A percentile compares a stretch with the other conserved stretches of the same genome.
phyloP scores from a whole-genome alignment of 306 rosid species.

The Urtica urens region DNA sequence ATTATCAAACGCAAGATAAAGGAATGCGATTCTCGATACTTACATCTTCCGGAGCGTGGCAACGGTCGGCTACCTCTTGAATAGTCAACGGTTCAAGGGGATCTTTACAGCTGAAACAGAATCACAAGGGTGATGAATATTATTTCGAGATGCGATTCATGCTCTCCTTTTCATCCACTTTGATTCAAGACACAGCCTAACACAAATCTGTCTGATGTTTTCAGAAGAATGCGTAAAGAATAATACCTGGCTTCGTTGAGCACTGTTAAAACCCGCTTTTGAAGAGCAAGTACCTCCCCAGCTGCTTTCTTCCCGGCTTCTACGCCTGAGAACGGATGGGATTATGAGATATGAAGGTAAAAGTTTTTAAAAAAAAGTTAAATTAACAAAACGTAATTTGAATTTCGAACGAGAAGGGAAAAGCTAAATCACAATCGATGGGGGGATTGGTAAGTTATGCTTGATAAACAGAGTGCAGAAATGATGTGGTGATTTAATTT shows the following conservation, averaged over 20 bases:
- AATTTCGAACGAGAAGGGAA: background rate
- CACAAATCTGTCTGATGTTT: no score
- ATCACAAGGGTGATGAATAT: constrained; percentile 1
- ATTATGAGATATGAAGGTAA: background rate
- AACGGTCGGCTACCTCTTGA: constrained; percentile 47
- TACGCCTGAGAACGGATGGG: constrained; percentile 47
- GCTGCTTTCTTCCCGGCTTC: constrained; percentile 95
- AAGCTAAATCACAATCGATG: no score
- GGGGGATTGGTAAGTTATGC: no score
- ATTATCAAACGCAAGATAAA: background rate
- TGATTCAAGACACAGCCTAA: no score
- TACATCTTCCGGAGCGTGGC: constrained; percentile 78
- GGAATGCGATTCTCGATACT: background rate
- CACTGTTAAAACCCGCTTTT: constrained; percentile 76
- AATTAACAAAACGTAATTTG: background rate
- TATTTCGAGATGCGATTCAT: no score
- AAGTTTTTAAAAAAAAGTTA: background rate
- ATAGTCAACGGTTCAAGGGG: constrained; percentile 50
- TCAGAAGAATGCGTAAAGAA: no score
- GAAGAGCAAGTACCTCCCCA: constrained; percentile 87
- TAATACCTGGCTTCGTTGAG: constrained; percentile 89
- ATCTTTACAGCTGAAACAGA: constrained; percentile 45
- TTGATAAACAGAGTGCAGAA: no score
- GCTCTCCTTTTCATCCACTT: no score
- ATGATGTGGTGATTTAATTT: no score